Evolutionary conservation across 2,329 filamentous ascomycete genomes (phyloP).

Genomic region (Celoporthe dispersa): DNA sequence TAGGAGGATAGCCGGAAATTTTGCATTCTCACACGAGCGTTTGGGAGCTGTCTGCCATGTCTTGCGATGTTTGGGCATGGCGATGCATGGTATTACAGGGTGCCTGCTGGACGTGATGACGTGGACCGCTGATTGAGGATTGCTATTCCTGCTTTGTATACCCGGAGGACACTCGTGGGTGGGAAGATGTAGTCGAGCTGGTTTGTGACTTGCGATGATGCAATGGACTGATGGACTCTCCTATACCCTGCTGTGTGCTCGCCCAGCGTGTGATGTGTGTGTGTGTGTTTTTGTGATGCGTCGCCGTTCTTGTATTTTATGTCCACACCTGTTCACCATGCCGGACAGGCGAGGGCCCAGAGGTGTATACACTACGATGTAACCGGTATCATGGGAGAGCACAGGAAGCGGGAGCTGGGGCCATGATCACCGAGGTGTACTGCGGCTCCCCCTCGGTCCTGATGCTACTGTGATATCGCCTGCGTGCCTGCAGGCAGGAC

Average conservation of each 20-base stretch:
- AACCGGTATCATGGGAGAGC: neutral
- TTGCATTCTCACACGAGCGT: slow-evolving; percentile 62
- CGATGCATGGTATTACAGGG: slow-evolving; percentile 13
- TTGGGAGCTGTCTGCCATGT: slow-evolving; percentile 36
- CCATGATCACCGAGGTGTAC: neutral
- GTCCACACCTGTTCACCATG: neutral
- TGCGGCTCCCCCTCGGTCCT: neutral
- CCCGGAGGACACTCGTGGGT: slow-evolving; percentile 39
- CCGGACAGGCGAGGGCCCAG: neutral
- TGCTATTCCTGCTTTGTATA: slow-evolving; percentile 48
- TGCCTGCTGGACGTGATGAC: slow-evolving; percentile 57
- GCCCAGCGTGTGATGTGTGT: neutral
- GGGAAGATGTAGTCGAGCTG: slow-evolving; percentile 50
- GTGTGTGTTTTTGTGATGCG: neutral
- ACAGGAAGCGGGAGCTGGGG: no score
- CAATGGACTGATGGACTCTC: slow-evolving; percentile 56
- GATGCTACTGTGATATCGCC: neutral
- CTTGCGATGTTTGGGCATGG: slow-evolving; percentile 19
- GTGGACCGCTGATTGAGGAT: slow-evolving; percentile 68
- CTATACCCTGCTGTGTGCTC: neutral
- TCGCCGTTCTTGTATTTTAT: neutral
- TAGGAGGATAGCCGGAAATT: slow-evolving; percentile 63
- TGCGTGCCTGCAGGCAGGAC: neutral
- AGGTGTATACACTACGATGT: neutral
- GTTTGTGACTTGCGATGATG: slow-evolving; percentile 63